Evolutionary conservation across 139 green algal genomes (phyloP), one percentile per base, ranked within the genome.

Genomic region (Monoraphidium neglectum): DNA sequence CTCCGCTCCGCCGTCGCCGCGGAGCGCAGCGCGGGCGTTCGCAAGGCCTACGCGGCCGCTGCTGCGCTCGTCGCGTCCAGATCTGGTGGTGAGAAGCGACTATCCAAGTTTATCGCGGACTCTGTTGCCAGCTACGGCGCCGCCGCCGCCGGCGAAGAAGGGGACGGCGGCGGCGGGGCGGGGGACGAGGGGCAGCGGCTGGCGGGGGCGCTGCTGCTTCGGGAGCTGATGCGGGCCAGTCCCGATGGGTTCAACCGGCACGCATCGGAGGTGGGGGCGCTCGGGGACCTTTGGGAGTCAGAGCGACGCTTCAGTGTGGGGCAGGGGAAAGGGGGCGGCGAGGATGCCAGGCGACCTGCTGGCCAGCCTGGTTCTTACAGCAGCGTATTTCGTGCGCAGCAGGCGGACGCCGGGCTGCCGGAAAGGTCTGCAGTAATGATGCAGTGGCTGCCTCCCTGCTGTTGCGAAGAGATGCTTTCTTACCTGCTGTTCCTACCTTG

Each of bases 1-100:
- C 70, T 77, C 18, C 23, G 66, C n/a, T 38, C 70, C 5, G 70
- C 47, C 23, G 56, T 77, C n/a, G 30, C 57, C 2, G 8, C 38
- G 23, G 92, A 97, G 76, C 71, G 82, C 77, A 94, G 87, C 77
- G 54, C n/a, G 2, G 82, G 86, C 0, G 89, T 95, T 32, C 83
- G 84, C 62, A 82, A 84, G 6, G 79, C 90, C 1, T 97, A 90
- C 68, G 92, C 94, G 10, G 72, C 78, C 0, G 89, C 94, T 2
- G 75, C 80, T 16, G 94, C 87, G 2, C 64, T 74, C 21, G 76
- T 95, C 30, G 83, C 82, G 37, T 83, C 85, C 68, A 49, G 78
- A 33, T 85, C 79, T 1, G 38, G 78, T 3, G 56, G 54, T 16
- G 68, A 78, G 18, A 88, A 92, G 43, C 85, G 89, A 0, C 57